phyloP scores from a whole-genome alignment of 805 yeast species.

The Metschnikowia continentalis region DNA sequence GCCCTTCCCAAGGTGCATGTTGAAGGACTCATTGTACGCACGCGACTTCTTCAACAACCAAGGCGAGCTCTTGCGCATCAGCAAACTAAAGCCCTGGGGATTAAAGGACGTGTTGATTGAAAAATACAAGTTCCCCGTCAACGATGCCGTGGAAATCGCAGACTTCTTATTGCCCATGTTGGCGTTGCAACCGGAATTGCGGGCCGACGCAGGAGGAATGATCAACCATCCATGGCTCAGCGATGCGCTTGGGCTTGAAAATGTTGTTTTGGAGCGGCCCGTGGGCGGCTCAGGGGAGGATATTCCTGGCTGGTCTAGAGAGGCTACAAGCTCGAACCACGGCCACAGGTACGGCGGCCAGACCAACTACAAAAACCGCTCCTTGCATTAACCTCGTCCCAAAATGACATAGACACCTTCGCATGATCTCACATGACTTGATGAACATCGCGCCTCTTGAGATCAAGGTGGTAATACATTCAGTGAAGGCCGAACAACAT shows the following conservation, averaged over 20 bases:
- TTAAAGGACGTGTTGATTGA: conserved; percentile 45
- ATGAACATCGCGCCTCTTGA: not conserved
- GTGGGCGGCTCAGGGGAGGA: conserved; percentile 81
- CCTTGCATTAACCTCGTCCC: not conserved
- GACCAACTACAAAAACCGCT: not conserved
- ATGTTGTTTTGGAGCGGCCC: conserved; percentile 65
- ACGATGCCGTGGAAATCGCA: conserved; percentile 68
- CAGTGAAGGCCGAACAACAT: not conserved
- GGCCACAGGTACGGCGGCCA: conserved; percentile 7
- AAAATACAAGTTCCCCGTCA: conserved; percentile 48
- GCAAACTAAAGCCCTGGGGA: conserved; percentile 49
- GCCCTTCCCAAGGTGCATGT: conserved; percentile 37
- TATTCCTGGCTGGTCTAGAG: conserved; percentile 86
- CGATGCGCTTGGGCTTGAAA: conserved; percentile 74
- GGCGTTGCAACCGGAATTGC: conserved; percentile 63
- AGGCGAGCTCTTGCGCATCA: conserved; percentile 41
- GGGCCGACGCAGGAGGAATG: conserved; percentile 97
- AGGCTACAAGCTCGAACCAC: conserved; percentile 32
- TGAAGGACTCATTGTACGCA: conserved; percentile 32
- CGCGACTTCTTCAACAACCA: conserved; percentile 19
- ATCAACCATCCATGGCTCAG: conserved; percentile 80
- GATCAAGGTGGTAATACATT: not conserved
- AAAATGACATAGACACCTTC: not conserved
- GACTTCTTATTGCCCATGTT: conserved; percentile 85
- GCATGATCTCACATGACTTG: not conserved